phyloP scores from a whole-genome alignment of 192 early-diverging fungal genomes.

The Coemansia sp. region DNA sequence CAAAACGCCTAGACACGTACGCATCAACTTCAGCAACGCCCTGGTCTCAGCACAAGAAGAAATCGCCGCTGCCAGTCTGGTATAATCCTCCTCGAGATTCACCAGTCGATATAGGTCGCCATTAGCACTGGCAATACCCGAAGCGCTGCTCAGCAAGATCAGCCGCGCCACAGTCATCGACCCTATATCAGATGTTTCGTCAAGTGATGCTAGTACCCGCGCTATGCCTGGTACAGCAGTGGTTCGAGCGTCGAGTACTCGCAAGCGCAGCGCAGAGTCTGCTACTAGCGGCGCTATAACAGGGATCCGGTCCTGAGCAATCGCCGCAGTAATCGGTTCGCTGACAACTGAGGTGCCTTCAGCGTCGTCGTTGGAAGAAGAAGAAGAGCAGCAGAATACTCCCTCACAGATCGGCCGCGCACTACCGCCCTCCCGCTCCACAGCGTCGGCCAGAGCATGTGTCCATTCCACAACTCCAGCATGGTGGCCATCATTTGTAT shows the following conservation, averaged over 20 bases:
- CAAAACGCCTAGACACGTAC: slow-evolving; percentile 64
- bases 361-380: slow-evolving; percentile 8
- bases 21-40: slow-evolving; percentile 64
- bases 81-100: slow-evolving; percentile 82
- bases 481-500: too few species aligned
- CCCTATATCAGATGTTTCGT: slow-evolving; percentile 56
- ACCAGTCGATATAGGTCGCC: slow-evolving; percentile 70
- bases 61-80: slow-evolving; percentile 27
- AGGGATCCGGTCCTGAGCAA: slow-evolving; percentile 69
- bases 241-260: slow-evolving; percentile 39
- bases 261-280: slow-evolving; percentile 50
- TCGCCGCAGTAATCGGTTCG: slow-evolving; percentile 61
- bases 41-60: too few species aligned
- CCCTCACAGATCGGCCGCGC: slow-evolving; percentile 71
- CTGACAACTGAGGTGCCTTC: slow-evolving; percentile 42
- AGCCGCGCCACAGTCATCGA: slow-evolving; percentile 73
- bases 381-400: slow-evolving; percentile 47
- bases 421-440: slow-evolving; percentile 73
- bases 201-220: slow-evolving; percentile 61
- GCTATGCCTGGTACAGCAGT: slow-evolving; percentile 55
- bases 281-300: slow-evolving; percentile 59
- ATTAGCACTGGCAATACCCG: slow-evolving; percentile 51
- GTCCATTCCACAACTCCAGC: too few species aligned
- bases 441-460: slow-evolving; percentile 61
- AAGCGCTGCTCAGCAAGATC: slow-evolving; percentile 56